These are phyloP conservation scores for Populus ilicifolia DNA, from an alignment of 345 rosid species.

Conservation along the genomic window DNA sequence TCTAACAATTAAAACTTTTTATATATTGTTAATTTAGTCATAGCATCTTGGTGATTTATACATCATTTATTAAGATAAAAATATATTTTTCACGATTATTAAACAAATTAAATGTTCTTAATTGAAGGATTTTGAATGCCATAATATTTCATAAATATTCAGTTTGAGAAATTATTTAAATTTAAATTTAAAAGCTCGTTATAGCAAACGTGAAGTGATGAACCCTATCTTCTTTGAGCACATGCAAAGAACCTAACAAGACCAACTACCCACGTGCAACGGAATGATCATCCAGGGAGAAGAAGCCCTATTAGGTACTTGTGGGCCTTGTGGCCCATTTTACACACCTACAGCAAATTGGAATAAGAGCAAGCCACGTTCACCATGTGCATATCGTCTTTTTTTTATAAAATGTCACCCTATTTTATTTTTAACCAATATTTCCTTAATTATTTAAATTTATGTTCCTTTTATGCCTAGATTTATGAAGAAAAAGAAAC, in stretches of 20 bases:
- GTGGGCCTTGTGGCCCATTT: conserved; percentile 23
- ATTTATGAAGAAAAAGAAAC: background rate
- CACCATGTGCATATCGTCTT: background rate
- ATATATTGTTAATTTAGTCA: no score
- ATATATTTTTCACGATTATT: background rate
- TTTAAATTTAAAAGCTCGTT: background rate
- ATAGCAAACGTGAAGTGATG: background rate
- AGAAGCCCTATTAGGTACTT: background rate
- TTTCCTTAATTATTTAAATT: background rate
- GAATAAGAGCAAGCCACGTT: conserved; percentile 10
- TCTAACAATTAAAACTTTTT: no score
- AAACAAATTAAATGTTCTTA: background rate
- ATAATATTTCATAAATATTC: background rate
- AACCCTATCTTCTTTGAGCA: conserved; percentile 6
- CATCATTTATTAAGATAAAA: no score
- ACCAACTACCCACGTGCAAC: conserved; percentile 11
- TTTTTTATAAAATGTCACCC: background rate
- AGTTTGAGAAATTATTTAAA: background rate
- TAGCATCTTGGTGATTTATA: no score
- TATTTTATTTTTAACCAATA: background rate
- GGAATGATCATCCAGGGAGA: background rate
- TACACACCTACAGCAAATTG: background rate
- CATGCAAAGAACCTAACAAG: conserved; percentile 11
- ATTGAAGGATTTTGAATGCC: background rate
- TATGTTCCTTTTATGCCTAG: no score